phyloP scores from a whole-genome alignment of 176 grass and related monocot species.

The Zizania latifolia region DNA sequence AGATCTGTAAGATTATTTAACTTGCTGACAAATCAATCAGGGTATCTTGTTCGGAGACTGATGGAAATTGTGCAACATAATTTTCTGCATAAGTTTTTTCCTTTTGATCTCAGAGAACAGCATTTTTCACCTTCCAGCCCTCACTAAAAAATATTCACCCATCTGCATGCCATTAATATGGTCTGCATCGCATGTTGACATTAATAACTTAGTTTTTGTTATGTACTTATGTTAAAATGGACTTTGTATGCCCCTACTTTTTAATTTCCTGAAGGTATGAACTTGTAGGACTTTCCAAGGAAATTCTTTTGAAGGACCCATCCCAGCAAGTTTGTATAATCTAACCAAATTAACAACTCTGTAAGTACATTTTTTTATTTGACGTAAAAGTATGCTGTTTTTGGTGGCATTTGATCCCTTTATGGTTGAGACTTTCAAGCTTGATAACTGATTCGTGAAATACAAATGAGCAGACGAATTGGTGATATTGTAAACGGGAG shows the following conservation, averaged over 20 bases:
- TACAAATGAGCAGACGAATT: too few relatives aligned
- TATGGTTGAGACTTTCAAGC: neutral
- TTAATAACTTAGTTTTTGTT: too few relatives aligned
- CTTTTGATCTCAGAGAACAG: neutral
- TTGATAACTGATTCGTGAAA: conserved; percentile 5
- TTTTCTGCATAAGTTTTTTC: neutral
- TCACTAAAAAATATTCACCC: too few relatives aligned
- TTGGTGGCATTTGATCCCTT: neutral
- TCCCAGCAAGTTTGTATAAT: conserved; percentile 28
- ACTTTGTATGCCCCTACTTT: too few relatives aligned
- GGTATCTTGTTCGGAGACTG: neutral
- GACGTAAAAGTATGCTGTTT: too few relatives aligned
- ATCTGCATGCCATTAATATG: too few relatives aligned
- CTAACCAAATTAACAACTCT: conserved; percentile 12
- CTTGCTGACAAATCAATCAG: neutral
- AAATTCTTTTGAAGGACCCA: conserved; percentile 37
- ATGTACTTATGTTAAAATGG: too few relatives aligned
- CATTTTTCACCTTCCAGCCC: too few relatives aligned
- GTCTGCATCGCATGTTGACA: too few relatives aligned
- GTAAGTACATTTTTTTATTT: conserved; percentile 7
- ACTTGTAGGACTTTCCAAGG: conserved; percentile 29
- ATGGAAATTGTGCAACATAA: neutral
- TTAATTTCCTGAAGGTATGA: too few relatives aligned
- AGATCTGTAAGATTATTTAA: conserved; percentile 8
- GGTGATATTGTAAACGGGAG: too few relatives aligned